These are phyloP conservation scores for Mortierella claussenii DNA, from an alignment of 192 early-diverging fungal species.

Conservation along the genomic window DNA sequence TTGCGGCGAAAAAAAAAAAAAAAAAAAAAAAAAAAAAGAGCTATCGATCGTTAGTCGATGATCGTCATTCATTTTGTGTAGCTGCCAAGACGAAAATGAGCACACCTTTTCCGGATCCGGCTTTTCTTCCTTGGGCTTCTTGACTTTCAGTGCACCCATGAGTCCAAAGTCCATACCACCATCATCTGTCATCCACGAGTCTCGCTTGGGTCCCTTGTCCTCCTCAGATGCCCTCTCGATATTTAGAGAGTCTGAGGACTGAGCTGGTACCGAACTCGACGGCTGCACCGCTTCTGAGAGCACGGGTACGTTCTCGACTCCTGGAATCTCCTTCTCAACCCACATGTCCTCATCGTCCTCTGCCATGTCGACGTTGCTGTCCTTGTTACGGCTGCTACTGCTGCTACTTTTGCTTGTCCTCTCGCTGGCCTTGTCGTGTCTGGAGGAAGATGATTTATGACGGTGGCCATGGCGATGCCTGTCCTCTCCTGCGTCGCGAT, in stretches of 20 bases:
- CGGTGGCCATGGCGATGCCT: slow-evolving; percentile 8
- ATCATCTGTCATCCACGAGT: slow-evolving; percentile 53
- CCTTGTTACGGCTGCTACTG: slow-evolving; percentile 3
- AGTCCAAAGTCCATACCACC: slow-evolving; percentile 54
- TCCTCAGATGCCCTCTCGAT: not conserved
- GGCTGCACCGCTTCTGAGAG: not conserved
- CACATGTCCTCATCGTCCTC: slow-evolving; percentile 45
- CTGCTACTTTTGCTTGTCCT: slow-evolving; percentile 11
- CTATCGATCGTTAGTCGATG: not conserved
- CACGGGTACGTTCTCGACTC: not conserved
- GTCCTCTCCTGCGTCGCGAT: slow-evolving; percentile 17
- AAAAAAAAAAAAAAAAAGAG: not conserved
- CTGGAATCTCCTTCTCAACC: slow-evolving; percentile 38
- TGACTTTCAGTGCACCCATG: slow-evolving; percentile 51
- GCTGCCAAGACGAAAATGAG: not conserved
- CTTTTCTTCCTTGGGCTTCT: slow-evolving; percentile 53
- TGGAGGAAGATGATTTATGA: slow-evolving; percentile 27
- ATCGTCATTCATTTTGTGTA: not conserved
- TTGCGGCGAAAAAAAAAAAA: not conserved
- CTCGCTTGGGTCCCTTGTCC: slow-evolving; percentile 8
- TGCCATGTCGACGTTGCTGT: not conserved
- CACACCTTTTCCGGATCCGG: slow-evolving; percentile 56
- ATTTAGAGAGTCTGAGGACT: not conserved
- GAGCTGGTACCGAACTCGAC: not conserved
- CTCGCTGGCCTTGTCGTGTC: slow-evolving; percentile 21